phyloP scores from a whole-genome alignment of 495 filamentous ascomycete genomes.

The Penicillium macrosclerotiorum region DNA sequence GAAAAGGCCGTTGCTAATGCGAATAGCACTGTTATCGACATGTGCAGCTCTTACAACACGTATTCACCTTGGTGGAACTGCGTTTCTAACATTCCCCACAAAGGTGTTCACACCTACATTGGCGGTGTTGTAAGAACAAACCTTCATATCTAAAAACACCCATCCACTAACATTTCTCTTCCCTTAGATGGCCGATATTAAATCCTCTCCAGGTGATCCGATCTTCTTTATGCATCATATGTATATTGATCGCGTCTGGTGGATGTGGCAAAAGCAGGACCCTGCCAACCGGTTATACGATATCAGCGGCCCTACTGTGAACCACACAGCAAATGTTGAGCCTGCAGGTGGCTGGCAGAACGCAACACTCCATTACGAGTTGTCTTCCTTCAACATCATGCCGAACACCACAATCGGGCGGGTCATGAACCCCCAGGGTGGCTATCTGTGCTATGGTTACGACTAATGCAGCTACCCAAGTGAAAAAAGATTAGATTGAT shows the following conservation, averaged over 20 bases:
- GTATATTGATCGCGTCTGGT: slow-evolving; percentile 52
- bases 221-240: slow-evolving; percentile 55
- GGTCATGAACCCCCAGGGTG: slow-evolving; percentile 38
- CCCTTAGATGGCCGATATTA: slow-evolving; percentile 15
- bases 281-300: slow-evolving; percentile 17
- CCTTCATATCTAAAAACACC: background rate
- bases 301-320: slow-evolving; percentile 16
- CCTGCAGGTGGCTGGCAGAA: slow-evolving; percentile 17
- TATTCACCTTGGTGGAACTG: slow-evolving; percentile 17
- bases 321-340: slow-evolving; percentile 14
- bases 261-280: slow-evolving; percentile 51
- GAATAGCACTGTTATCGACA: slow-evolving; percentile 10
- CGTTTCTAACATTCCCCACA: slow-evolving; percentile 14
- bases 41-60: slow-evolving; percentile 14
- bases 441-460: slow-evolving; percentile 37
- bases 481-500: no score
- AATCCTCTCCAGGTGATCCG: slow-evolving; percentile 35
- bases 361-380: slow-evolving; percentile 15
- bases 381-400: slow-evolving; percentile 14
- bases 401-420: slow-evolving; percentile 14
- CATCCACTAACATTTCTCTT: background rate
- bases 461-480: slow-evolving; percentile 2
- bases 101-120: slow-evolving; percentile 17
- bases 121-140: slow-evolving; percentile 12
- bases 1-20: slow-evolving; percentile 9